These are phyloP conservation scores for Fusarium stilboides DNA, from an alignment of 2,329 filamentous ascomycete species.

Conservation along the genomic window DNA sequence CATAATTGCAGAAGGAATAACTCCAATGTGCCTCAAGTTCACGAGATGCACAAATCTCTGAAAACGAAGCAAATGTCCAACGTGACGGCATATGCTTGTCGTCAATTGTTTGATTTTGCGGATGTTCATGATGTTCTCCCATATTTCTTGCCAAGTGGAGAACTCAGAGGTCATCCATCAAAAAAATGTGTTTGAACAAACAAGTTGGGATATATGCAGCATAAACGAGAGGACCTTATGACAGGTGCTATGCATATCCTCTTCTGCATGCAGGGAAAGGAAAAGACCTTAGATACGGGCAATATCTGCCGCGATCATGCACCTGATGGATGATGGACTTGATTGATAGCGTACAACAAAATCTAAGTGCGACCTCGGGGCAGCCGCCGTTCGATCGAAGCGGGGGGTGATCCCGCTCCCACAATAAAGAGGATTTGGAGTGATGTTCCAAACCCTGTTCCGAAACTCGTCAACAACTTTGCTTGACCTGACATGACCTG, in stretches of 20 bases:
- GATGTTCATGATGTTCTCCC: conserved; percentile 7
- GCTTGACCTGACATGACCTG: conserved; percentile 7
- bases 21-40: background rate
- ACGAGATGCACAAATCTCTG: conserved; percentile 1
- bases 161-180: conserved; percentile 2
- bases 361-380: conserved; percentile 32
- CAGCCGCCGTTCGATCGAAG: conserved; percentile 36
- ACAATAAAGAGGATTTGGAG: conserved; percentile 10
- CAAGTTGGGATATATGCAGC: background rate
- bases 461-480: conserved; percentile 4
- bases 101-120: background rate
- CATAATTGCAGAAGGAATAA: conserved; percentile 1
- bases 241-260: conserved; percentile 18
- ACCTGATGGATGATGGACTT: conserved; percentile 11
- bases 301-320: conserved; percentile 26
- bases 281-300: conserved; percentile 12
- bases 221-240: conserved; percentile 19
- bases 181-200: conserved; percentile 3
- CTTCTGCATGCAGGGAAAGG: conserved; percentile 18
- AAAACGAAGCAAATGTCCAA: background rate
- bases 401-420: conserved; percentile 25
- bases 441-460: conserved; percentile 14
- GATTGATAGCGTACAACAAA: conserved; percentile 23
- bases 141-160: conserved; percentile 7
- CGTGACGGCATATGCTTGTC: background rate